Evolutionary conservation across 2,329 filamentous ascomycete species (phyloP), one percentile per base, ranked within the genome.

Genomic region (Zymoseptoria brevis): DNA sequence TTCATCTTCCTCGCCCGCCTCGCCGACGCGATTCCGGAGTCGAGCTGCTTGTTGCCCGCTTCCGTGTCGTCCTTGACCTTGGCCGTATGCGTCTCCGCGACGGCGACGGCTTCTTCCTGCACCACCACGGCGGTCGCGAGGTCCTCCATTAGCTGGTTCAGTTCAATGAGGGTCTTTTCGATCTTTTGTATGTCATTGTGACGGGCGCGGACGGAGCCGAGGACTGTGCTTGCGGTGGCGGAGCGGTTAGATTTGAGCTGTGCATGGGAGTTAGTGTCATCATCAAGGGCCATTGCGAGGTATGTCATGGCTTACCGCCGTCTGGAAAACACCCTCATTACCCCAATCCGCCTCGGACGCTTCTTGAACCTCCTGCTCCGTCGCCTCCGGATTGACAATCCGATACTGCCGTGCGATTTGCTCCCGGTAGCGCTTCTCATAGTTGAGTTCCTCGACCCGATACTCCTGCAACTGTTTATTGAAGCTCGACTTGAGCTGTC

Each of bases 101-200:
- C 77, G 62, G 79, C 71, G 54, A 92, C 81, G 53, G 83, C 77
- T 19, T 79, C 75, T 60, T 90, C 88, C 71, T 93, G 88, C 68
- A 86, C 81, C 67, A 89, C 83, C 60, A 93, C 85, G 61, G 88
- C 79, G 67, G 88, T 84, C 60, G 88, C 87, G 62, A 94, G 83
- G 69, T 92, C 85, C 65, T 86, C 79, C 78, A 90, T 91, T 67
- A 93, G 81, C 53, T 81, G 72, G 24, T 84, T 81, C 50, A 93
- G 81, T 72, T 93, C 87, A 41, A 78, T 77, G 64, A 93, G 81
- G 5, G 87, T 90, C 71, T 83, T 80, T 75, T 93, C 88, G 67
- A 94, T 93, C 74, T 84, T 84, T 76, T 89, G 83, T 64, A 93
- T 86, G 75, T 93, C 89, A 71, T 88, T 89, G 79, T 93, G 89